Conservation (phyloP, 192 early-diverging fungal species). For the Jimgerdemannia lactiflua region DNA sequence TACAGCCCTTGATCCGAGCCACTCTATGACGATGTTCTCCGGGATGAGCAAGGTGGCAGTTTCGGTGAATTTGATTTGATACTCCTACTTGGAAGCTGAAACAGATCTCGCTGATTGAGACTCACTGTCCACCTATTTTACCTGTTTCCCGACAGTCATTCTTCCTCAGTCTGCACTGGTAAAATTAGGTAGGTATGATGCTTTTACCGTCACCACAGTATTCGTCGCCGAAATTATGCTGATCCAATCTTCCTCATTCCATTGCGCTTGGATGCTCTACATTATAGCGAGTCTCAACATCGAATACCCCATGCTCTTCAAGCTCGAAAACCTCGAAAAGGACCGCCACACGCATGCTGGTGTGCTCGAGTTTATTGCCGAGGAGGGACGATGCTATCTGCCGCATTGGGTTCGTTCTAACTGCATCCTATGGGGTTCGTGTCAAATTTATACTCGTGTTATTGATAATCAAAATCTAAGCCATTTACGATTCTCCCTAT, state of each 20-base stretch:
- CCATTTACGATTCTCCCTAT: background rate
- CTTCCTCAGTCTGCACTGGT: slow-evolving; percentile 72
- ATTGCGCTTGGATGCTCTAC: background rate
- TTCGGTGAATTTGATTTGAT: background rate
- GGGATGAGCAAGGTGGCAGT: too few relatives aligned
- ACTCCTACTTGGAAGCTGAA: too few relatives aligned
- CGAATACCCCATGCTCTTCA: slow-evolving; percentile 91
- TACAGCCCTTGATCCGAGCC: background rate
- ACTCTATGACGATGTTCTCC: background rate
- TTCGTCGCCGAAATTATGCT: background rate
- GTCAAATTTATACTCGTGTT: background rate
- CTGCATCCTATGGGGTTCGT: background rate
- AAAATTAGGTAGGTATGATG: slow-evolving; percentile 53
- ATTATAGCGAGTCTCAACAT: slow-evolving; percentile 74
- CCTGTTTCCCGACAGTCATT: slow-evolving; percentile 49
- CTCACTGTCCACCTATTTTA: background rate
- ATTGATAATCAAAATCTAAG: background rate
- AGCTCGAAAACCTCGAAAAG: slow-evolving; percentile 62
- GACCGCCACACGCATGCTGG: slow-evolving; percentile 82
- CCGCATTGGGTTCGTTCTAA: slow-evolving; percentile 86
- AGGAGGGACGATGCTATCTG: slow-evolving; percentile 93
- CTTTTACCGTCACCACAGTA: background rate
- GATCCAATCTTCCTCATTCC: background rate
- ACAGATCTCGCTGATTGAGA: too few relatives aligned
- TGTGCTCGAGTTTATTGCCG: slow-evolving; percentile 97